Evolutionary conservation across 352 stramenopile genomes (phyloP), one percentile per base, ranked within the genome.

Genomic region (Phytopythium chamaehyphon): DNA sequence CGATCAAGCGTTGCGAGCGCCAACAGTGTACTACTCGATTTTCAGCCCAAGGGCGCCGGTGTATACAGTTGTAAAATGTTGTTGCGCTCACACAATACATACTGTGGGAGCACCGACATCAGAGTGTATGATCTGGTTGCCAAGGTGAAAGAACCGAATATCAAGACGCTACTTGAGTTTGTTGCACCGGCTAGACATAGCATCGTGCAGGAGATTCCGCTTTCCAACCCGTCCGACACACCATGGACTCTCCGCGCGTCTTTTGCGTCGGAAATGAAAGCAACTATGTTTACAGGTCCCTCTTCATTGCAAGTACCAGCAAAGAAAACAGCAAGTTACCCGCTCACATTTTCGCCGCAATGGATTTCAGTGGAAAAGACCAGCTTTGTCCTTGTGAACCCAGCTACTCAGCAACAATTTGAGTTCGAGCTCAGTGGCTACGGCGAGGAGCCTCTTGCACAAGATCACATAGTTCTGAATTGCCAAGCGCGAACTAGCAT

Each of bases 151-250:
- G 88, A 93, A 36, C 86, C 85, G 10, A 87, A 82, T 18, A 68
- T 97, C 10, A 89, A 81, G 62, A 94, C 86, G 6, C 69, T 83
- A 18, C 62, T 98, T 11, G 88, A 96, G 33, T 98, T 98, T 47
- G 78, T 76, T 3, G 82, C 86, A 0, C 91, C 90, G 2, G 90
- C 92, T 7, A 57, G 91, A 0, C 86, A 96, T 57, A 90, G 55
- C 19, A 95, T 97, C 40, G 66, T 87, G 0, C 92, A 98, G 51
- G 83, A 95, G 28, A 96, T 98, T 24, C 92, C 92, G 10, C 62
- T 98, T 1, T 76, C 80, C 11, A 98, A 98, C 50, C 87, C 80
- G 5, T 91, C 85, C 0, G 80, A 94, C 21, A 64, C 73, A n/a
- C 58, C 68, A 3, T 98, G 92, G 92, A 82, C 59, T 5, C 75